Evolutionary conservation across 2,329 filamentous ascomycete species (phyloP), one percentile per base, ranked within the genome.

Genomic region (Fusarium continuum): DNA sequence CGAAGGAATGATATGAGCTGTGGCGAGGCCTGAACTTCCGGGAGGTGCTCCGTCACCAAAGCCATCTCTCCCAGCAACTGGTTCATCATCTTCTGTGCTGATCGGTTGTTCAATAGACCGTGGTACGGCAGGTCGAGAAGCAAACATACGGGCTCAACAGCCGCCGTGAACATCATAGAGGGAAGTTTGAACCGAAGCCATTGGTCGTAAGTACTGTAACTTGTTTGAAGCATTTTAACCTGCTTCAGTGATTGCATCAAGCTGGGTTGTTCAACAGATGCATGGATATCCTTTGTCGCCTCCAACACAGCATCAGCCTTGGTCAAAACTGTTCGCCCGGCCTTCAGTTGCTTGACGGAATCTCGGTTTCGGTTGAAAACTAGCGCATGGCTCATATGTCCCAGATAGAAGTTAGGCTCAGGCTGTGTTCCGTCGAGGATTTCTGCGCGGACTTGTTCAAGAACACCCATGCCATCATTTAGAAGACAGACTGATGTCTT

Each of bases 61-160:
- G 86, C 84, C 8, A 93, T 89, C 75, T 99, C 95, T 10, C 83
- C 79, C 3, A 97, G 78, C 4, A 98, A 82, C 26, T 88, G 78
- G 35, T 89, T 83, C 77, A 94, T 90, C 36, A 91, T 82, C 34
- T 83, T 81, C 14, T 85, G 85, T 0, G 91, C 82, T 32, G 85
- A 79, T 60, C 81, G 82, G 75, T 93, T 93, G 69, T 85, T 83
- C 8, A 90, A 77, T 1, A 98, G 76, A 40, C 87, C 81, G 36
- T 90, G 86, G 72, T 96, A 96, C 23, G 85, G 83, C 67, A 89
- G 86, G 68, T 96, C 91, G 46, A 96, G 83, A 8, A 96, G 79
- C 2, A 91, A 89, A 5, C 92, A 93, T 6, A 97, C 80, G 0
- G 94, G 89, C 64, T 97, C 93, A 50, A 96, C 86, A 23, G 95